A percentile compares a stretch with the other conserved stretches of the same genome.
Conservation (phyloP, 2,329 filamentous ascomycete genomes). For the Alternaria triticimaculans region DNA sequence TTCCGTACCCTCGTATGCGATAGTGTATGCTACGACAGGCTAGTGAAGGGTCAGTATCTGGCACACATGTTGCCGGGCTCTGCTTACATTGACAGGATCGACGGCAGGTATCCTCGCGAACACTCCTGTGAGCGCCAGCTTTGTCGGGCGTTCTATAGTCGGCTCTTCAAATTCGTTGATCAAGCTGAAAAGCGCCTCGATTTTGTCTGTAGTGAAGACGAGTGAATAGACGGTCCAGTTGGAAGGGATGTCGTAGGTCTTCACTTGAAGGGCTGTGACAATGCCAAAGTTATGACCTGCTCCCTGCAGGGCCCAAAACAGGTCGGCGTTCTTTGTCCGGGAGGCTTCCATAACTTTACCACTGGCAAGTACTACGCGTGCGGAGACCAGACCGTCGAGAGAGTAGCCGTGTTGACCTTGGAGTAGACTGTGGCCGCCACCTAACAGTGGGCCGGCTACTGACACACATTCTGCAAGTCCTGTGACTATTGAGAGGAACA, state of each 20-base stretch:
- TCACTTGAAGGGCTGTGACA: constrained; percentile 45
- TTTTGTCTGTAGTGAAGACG: constrained; percentile 23
- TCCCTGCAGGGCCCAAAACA: constrained; percentile 51
- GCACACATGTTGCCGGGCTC: neutral
- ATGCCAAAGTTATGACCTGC: constrained; percentile 51
- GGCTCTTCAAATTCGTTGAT: constrained; percentile 31
- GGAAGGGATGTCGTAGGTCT: constrained; percentile 20
- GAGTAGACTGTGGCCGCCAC: constrained; percentile 64
- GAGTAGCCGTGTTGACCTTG: constrained; percentile 50
- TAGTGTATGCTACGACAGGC: constrained; percentile 23
- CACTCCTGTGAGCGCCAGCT: constrained; percentile 19
- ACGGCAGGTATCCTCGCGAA: constrained; percentile 16
- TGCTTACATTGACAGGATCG: constrained; percentile 22
- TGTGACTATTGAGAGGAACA: constrained; percentile 10
- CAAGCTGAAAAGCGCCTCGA: constrained; percentile 42
- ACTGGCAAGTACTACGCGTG: constrained; percentile 34
- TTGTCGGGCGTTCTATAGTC: neutral
- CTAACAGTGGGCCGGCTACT: constrained; percentile 63
- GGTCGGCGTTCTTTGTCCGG: constrained; percentile 34
- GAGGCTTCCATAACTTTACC: constrained; percentile 42
- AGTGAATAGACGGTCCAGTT: constrained; percentile 20
- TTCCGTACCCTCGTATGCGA: constrained; percentile 26
- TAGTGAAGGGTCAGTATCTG: neutral
- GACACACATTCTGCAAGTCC: constrained; percentile 47
- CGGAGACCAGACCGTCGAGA: constrained; percentile 44